phyloP scores from a whole-genome alignment of 352 stramenopile species.

The Blastocystis sp. region DNA sequence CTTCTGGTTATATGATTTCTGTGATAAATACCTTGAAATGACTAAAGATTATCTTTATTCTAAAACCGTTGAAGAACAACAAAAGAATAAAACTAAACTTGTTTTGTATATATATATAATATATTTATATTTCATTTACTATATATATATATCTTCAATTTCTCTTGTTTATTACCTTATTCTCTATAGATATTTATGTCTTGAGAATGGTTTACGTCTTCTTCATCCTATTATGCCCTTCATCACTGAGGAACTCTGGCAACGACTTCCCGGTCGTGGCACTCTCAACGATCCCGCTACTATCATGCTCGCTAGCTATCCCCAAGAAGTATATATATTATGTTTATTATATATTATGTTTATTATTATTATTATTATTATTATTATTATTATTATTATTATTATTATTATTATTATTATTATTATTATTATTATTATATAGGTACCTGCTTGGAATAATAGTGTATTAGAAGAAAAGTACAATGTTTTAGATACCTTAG shows the following conservation, averaged over 20 bases:
- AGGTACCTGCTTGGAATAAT: constrained; percentile 58
- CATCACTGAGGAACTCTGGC: constrained; percentile 97
- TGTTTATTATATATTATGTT: too few species aligned
- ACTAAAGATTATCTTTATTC: constrained; percentile 87
- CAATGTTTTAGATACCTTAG: constrained; percentile 66
- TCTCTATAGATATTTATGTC: constrained; percentile 69
- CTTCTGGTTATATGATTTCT: constrained; percentile 95
- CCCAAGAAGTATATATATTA: constrained; percentile 55
- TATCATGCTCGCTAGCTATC: constrained; percentile 68
- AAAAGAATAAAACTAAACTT: constrained; percentile 30
- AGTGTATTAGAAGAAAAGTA: constrained; percentile 67
- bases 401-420: neutral
- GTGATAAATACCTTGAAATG: constrained; percentile 95
- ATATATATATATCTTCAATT: constrained; percentile 42
- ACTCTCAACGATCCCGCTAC: constrained; percentile 48
- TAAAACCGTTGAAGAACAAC: constrained; percentile 52
- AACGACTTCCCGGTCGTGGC: constrained; percentile 54
- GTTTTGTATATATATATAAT: constrained; percentile 55
- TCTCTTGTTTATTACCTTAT: constrained; percentile 44
- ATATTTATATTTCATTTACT: constrained; percentile 59
- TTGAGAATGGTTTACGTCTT: constrained; percentile 79
- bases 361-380: too few species aligned
- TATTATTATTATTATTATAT: too few species aligned
- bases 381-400: neutral
- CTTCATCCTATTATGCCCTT: constrained; percentile 98